phyloP scores from a whole-genome alignment of 2,329 filamentous ascomycete species.

The Neonectria magnoliae region DNA sequence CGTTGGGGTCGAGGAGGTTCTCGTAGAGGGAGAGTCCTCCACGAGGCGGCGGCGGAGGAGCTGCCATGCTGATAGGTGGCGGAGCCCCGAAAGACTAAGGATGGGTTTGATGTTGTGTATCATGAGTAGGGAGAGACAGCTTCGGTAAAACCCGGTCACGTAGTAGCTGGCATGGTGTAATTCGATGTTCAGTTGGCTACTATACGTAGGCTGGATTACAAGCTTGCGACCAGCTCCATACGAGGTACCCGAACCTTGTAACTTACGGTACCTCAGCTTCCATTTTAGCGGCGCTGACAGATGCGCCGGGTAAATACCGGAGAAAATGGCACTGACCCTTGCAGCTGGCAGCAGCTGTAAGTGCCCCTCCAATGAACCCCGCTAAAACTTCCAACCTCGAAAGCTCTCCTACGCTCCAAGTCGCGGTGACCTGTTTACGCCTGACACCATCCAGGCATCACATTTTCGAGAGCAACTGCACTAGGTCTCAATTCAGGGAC shows the following conservation, averaged over 20 bases:
- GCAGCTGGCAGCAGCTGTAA: conserved; percentile 27
- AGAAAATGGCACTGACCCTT: conserved; percentile 2
- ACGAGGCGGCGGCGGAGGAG: conserved; percentile 51
- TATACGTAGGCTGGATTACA: neutral
- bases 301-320: conserved; percentile 47
- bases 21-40: conserved; percentile 81
- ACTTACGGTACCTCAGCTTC: neutral
- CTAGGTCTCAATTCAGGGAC: neutral
- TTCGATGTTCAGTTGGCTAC: neutral
- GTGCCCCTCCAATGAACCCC: conserved; percentile 49
- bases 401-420: conserved; percentile 26
- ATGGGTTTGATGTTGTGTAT: neutral
- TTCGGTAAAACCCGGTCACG: neutral
- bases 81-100: neutral
- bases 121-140: neutral
- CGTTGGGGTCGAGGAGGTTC: conserved; percentile 75
- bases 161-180: neutral
- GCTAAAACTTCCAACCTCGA: conserved; percentile 42
- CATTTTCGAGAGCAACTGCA: neutral
- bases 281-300: neutral
- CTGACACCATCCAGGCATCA: conserved; percentile 15
- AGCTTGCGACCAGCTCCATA: neutral
- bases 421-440: conserved; percentile 31
- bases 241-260: neutral
- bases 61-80: conserved; percentile 39